These are phyloP conservation scores for Daphne laureola DNA, from an alignment of 441 rosid species.

Conservation along the genomic window DNA sequence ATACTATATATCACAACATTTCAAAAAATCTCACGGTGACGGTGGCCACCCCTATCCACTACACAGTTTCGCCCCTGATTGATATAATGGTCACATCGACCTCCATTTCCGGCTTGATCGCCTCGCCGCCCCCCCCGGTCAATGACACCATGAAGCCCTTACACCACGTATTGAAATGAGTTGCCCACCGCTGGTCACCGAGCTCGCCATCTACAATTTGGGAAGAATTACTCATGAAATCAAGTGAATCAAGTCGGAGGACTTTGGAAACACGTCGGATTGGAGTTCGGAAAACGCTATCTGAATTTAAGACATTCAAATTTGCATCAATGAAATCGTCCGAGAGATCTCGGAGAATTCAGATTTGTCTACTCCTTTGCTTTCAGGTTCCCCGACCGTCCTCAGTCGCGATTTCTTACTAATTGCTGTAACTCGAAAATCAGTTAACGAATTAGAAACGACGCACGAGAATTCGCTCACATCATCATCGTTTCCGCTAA, in stretches of 20 bases:
- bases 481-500: constrained; percentile 24
- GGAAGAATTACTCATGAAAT: constrained; percentile 16
- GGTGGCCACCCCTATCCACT: too few species aligned
- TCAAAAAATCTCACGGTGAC: too few species aligned
- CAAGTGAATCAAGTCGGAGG: constrained; percentile 33
- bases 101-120: too few species aligned
- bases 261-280: constrained; percentile 35
- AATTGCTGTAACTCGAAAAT: constrained; percentile 10
- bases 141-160: too few species aligned
- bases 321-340: constrained; percentile 27
- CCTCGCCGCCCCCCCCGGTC: too few species aligned
- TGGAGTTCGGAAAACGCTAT: constrained; percentile 42
- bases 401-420: constrained; percentile 17
- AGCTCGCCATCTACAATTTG: constrained; percentile 23
- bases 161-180: too few species aligned
- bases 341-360: constrained; percentile 34
- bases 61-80: too few species aligned
- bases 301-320: constrained; percentile 22
- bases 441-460: constrained; percentile 35
- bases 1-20: too few species aligned
- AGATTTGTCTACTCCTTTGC: constrained; percentile 14
- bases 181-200: too few species aligned
- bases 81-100: too few species aligned
- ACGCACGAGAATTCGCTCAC: constrained; percentile 58
- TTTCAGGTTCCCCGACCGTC: constrained; percentile 7